Evolutionary conservation across 2,329 filamentous ascomycete species (phyloP), one percentile per base, ranked within the genome.

Genomic region (Nigrospora oryzae): DNA sequence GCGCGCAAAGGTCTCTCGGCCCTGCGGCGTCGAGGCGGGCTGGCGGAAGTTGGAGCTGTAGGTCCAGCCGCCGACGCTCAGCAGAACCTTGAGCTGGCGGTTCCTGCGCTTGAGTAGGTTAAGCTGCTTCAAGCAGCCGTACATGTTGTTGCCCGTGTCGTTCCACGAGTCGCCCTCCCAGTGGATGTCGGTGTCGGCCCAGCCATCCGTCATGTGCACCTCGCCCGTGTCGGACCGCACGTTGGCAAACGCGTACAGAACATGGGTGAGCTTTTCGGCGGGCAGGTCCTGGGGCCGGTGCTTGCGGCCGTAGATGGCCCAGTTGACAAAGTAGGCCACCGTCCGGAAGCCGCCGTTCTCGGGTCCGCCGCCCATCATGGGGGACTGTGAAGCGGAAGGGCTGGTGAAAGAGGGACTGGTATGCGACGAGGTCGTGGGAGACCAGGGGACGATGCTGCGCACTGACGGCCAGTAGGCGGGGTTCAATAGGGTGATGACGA

Each of bases 1-100:
- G 42, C 75, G 69, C 10, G 89, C 90, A 64, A 96, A 96, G 1
- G 61, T 74, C 30, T 73, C 69, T 8, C 89, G 78, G 10, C 89
- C 88, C 19, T 75, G 64, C 0, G 79, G 71, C 0, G 85, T 89
- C 36, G 84, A 85, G 1, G 84, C 84, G 0, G 89, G 85, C 28
- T 66, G 68, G n/a, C 78, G 75, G 64, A 96, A 94, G 67, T 95
- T 93, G 62, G 77, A 70, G 50, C 84, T 87, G 63, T 95, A 95
- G 0, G 89, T 95, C 89, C 89, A 96, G 42, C 91, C 91, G 49
- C 90, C 90, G 49, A 96, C 87, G 44, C 84, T 89, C 5, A 96
- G 76, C 12, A 96, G 74, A 4, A 93, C 71, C 63, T 95, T 95
- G 49, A 96, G 73, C 53, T 90, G 83, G 40, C 89, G 83, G 63